Evolutionary conservation across 306 rosid species (phyloP), one percentile per base, ranked within the genome.

Genomic region (Fagus crenata): DNA sequence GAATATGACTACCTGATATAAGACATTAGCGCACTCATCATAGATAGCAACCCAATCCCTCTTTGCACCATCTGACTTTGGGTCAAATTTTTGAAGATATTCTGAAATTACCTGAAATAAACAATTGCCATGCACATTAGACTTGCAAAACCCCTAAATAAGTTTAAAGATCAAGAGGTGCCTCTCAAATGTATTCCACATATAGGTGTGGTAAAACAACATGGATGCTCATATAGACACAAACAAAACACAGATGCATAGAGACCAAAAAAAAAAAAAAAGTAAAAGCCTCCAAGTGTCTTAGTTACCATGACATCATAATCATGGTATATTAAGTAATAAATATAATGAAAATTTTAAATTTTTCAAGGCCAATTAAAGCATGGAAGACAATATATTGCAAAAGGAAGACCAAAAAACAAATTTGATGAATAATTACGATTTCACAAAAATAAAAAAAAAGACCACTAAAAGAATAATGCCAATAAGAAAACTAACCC

Each of bases 21-120:
- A 84, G 76, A 95, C 99, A 6, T 86, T 84, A 55, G 99, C 97
- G 89, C 99, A 95, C 85, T 95, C 99, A 76, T 95, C 99, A 81
- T 95, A 95, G 80, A 95, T 95, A 81, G 99, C 97, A 81, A 95
- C 99, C 99, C 99, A 95, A 37, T 95, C 99, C 82, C 99, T 95
- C 89, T 95, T 95, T 32, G 99, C 99, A 84, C 99, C 99, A 75
- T 95, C 99, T 43, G 99, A 95, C 85, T 95, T 95, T 41, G 99
- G 99, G 78, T 95, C 99, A 81, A 95, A 35, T 86, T 95, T 95
- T 79, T 95, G 99, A 83, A 95, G 93, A 81, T 90, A 92, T 86
- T 95, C 99, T 61, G 99, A 96, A 79, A 95, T 95, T 74, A 92
- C 97, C 99, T 95, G 91, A 77, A 77, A 75, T 61, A 59, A 76